These are phyloP conservation scores for Prunus mume DNA, from an alignment of 306 rosid species.

Conservation along the genomic window DNA sequence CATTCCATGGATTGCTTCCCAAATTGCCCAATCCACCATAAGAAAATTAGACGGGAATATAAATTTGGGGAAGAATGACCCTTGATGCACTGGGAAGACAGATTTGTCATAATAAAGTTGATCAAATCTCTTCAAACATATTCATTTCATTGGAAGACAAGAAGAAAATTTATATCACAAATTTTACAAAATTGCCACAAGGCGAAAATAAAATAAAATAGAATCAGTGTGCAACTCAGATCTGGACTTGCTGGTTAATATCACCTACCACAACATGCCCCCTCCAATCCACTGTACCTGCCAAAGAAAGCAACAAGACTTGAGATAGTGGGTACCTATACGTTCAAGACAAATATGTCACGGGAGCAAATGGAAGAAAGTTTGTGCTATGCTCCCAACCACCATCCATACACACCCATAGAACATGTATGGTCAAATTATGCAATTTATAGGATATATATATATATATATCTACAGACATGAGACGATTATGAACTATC, in stretches of 20 bases:
- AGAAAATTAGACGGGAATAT: too few species aligned
- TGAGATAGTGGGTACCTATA: neutral
- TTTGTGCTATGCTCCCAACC: neutral
- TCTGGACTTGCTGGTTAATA: neutral
- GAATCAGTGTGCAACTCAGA: neutral
- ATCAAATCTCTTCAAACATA: neutral
- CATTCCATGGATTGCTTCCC: too few species aligned
- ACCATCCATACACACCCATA: neutral
- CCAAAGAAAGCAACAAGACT: neutral
- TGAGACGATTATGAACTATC: neutral
- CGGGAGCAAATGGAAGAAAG: neutral
- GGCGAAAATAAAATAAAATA: neutral
- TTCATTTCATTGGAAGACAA: neutral
- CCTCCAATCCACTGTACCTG: neutral
- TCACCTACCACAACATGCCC: neutral
- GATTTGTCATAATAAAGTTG: neutral
- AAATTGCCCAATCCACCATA: too few species aligned
- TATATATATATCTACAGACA: neutral
- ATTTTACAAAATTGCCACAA: neutral
- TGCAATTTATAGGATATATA: neutral
- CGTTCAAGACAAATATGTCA: neutral
- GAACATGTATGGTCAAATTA: neutral
- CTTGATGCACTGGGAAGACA: neutral
- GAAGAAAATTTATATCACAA: neutral
- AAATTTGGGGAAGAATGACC: neutral